Base-by-base conservation (phyloP, 2,329 filamentous ascomycete species). In the Lachnellula occidentalis region DNA sequence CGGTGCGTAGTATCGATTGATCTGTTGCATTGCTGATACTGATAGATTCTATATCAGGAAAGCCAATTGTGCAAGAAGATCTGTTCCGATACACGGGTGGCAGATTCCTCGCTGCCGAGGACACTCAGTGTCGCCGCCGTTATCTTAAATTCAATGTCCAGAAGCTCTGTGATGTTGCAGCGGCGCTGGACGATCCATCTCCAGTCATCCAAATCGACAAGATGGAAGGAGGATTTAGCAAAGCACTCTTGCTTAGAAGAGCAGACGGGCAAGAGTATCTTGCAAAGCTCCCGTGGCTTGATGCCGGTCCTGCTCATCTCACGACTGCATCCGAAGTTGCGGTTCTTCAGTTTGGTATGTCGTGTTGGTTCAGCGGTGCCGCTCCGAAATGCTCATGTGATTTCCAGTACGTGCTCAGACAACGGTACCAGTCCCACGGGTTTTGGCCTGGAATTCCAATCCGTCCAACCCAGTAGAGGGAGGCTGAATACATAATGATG, bases 371-470 rank as follows among this genome's bases (percentile, higher is more conserved):
- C 22, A 22, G 39, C 42, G 41, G 15, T 1, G 62, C 69, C 19
- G 5, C 48, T 50, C 34, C 34, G 22, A 22, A 22, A 5, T 22
- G 22, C 34, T 50, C 19, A 42, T 11, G 2, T 11, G 14, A 31
- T 15, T 50, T 22, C 22, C 21, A n/a, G 15, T 17, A 22, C 39
- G 31, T 17, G n/a, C 43, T 22, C 34, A 34, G n/a, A 49, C 31
- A 42, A 42, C 74, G 54, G 47, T 55, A 75, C 73, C 73, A 19
- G 69, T 75, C 45, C 73, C 72, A 21, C 64, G 55, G 51, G 69
- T 76, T 39, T 62, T 73, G 8, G 71, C 72, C 53, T 76, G 71
- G 71, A 72, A 62, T 58, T 63, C 72, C 52, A 66, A 72, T 51
- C 51, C 60, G 3, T 53, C 51, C 3, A 71, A 70, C 54, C 41